Evolutionary conservation across 768 basidiomycete genomes (phyloP).

Genomic region (Tylopilus balloui): DNA sequence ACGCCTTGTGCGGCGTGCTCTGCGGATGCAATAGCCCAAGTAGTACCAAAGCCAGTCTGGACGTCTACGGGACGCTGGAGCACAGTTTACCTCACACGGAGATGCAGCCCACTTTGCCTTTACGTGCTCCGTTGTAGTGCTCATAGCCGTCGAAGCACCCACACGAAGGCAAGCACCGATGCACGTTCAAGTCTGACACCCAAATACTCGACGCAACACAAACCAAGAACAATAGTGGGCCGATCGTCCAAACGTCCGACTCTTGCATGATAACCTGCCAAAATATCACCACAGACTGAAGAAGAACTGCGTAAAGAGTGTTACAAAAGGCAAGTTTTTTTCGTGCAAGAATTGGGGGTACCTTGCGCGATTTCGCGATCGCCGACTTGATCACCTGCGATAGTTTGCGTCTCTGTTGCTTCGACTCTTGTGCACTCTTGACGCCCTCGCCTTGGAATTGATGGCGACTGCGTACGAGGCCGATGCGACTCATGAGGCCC

Average conservation of each 20-base stretch:
- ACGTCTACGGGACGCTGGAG: neutral
- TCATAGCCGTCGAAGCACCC: constrained; percentile 9
- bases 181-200: constrained; percentile 10
- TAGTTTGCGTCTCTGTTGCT: constrained; percentile 12
- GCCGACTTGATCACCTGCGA: constrained; percentile 17
- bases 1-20: constrained; percentile 11
- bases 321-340: constrained; percentile 21
- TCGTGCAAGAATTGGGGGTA: constrained; percentile 9
- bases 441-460: neutral
- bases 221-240: constrained; percentile 14
- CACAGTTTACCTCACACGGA: constrained; percentile 4
- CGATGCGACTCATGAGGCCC: constrained; percentile 5
- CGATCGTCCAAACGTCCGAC: constrained; percentile 7
- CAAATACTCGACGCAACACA: constrained; percentile 24
- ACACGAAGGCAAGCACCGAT: constrained; percentile 5
- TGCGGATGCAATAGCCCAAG: constrained; percentile 22
- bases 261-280: constrained; percentile 2
- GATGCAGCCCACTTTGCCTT: constrained; percentile 8
- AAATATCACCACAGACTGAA: constrained; percentile 18
- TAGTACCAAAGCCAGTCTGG: constrained; percentile 15
- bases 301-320: constrained; percentile 19
- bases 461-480: constrained; percentile 2
- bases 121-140: constrained; percentile 3
- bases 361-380: constrained; percentile 23
- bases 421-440: constrained; percentile 10